A percentile compares a stretch with the other conserved stretches of the same genome.
Conservation (phyloP, 129 eudicot species). For the Tagetes erecta region DNA sequence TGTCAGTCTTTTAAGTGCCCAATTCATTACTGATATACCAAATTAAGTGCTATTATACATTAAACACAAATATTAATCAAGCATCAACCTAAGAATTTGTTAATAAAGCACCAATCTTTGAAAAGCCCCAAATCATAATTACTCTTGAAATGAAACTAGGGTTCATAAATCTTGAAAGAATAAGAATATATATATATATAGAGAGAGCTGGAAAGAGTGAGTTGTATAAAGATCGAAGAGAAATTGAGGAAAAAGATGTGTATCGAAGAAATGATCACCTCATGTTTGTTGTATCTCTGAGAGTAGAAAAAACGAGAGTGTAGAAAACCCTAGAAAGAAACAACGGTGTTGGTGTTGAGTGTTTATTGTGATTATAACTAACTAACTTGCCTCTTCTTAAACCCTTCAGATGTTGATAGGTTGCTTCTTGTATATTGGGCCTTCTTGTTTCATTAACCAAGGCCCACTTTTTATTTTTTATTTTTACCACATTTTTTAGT, state of each 20-base stretch:
- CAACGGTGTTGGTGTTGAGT: background rate
- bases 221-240: background rate
- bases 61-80: background rate
- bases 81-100: background rate
- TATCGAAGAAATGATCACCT: background rate
- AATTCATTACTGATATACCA: background rate
- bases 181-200: background rate
- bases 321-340: constrained; percentile 18
- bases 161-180: background rate
- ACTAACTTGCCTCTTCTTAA: background rate
- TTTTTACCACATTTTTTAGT: too few relatives aligned
- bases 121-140: background rate
- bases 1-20: background rate
- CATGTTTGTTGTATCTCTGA: background rate
- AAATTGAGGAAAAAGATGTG: background rate
- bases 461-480: too few relatives aligned
- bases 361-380: background rate
- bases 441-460: too few relatives aligned
- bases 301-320: background rate
- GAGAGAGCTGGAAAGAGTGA: background rate
- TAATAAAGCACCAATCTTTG: background rate
- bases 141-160: background rate
- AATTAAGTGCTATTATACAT: background rate
- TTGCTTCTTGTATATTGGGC: too few relatives aligned
- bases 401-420: background rate